Base-by-base conservation (phyloP, 352 stramenopile species). In the Globisporangium splendens region DNA sequence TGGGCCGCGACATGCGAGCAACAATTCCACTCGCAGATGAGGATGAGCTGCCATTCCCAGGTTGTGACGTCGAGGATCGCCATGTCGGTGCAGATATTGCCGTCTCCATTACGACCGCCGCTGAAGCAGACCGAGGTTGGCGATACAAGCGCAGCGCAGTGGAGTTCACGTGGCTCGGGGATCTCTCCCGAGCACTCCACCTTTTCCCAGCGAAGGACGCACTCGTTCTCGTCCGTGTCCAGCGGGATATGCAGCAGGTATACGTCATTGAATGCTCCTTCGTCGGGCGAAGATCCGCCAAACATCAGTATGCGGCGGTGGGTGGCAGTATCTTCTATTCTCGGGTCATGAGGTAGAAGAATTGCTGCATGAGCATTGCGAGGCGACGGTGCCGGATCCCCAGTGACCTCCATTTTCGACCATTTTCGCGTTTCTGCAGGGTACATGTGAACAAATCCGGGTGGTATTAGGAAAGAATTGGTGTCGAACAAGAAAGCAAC, bases 321-420 rank as follows among this genome's bases (percentile, higher is more conserved):
- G 2, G 17, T 21, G 10, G 10, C 28, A 35, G 28, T 35, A 4
- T 8, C 28, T 8, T 35, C 28, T 8, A 31, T 57, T 28, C 2
- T 18, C 17, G 38, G 20, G 35, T 24, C 38, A 24, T 39, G 13
- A 24, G 69, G 65, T 7, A 86, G 54, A 2, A 68, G 53, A 31
- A 89, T 58, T 0, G 83, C 78, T 12, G 70, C 70, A 24, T 92
- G 79, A 0, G 83, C 75, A 41, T 90, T 89, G 5, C 79, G 72
- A 28, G 79, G 65, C 18, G 58, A 43, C 8, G 77, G 77, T 12
- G 65, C 50, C 13, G 81, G 68, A 0, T 76, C 79, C 62, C 77
- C 64, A 6, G 50, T 38, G 33, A 73, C 56, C 0, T 38, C 8
- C 4, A 70, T 56, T 13, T 67, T 54, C 1, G 57, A 66, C 79